Base-by-base conservation (phyloP, 495 filamentous ascomycete genomes). In the Halenospora varia region DNA sequence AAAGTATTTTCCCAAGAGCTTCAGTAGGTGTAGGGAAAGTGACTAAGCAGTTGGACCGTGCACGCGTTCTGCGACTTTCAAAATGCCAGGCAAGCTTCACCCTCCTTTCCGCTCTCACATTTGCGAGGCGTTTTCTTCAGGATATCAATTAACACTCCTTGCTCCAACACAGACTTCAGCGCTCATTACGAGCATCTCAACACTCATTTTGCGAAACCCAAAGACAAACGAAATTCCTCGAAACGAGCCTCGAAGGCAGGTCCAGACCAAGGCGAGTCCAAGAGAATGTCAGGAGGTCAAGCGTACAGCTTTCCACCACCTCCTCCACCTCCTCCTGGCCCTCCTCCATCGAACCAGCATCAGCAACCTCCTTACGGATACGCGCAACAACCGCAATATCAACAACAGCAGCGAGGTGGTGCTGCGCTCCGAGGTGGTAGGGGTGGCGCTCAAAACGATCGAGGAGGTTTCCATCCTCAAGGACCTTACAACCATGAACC, bases 231-330 rank as follows among this genome's bases (percentile, higher is more conserved):
- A 35, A 35, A 35, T 13, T 13, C 29, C 29, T 35, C 29, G 4
- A 4, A 35, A 13, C 13, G 6, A 35, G 6, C 6, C 29, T 4
- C 29, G 13, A 35, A 50, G 24, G 47, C 50, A 18, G 9, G 8
- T n/a, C 11, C 15, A 25, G 17, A 53, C 3, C 25, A 35, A 8
- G 20, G 10, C 20, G 40, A 42, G 10, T 24, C 11, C 39, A 46
- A 20, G 23, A 53, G 55, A 13, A 67, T 67, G 65, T 56, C 64
- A 46, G 55, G 57, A 39, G 25, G 54, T 19, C 57, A 57, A 23
- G 60, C 63, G 70, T 71, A 75, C 53, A 72, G 68, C 62, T 82
- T 80, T 66, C 78, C 79, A 25, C 79, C 79, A 56, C 78, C 78
- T 6, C 78, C 80, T 48, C 70, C 81, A 40, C 81, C 80, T 40